Evolutionary conservation across 768 basidiomycete species (phyloP).

Genomic region (Tricholoma hemisulphureum): DNA sequence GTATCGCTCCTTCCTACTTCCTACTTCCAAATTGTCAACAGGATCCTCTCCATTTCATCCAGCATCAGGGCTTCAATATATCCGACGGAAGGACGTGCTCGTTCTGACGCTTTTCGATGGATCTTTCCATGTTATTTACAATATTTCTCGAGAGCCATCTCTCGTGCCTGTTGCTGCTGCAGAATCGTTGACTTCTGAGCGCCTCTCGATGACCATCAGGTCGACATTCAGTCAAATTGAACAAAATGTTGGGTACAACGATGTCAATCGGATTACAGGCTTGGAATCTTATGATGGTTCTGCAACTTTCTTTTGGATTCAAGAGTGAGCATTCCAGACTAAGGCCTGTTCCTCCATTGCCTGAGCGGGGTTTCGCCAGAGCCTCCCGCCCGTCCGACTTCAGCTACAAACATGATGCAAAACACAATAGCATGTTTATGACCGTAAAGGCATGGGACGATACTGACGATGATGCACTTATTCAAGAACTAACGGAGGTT

Average conservation of each 20-base stretch:
- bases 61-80: constrained; percentile 60
- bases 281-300: constrained; percentile 56
- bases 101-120: constrained; percentile 68
- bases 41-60: constrained; percentile 61
- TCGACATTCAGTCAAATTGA: constrained; percentile 49
- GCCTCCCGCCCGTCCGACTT: constrained; percentile 65
- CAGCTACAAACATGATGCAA: constrained; percentile 79
- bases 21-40: constrained; percentile 48
- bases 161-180: constrained; percentile 30
- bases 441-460: constrained; percentile 58
- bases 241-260: constrained; percentile 38
- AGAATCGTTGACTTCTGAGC: constrained; percentile 34
- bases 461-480: constrained; percentile 29
- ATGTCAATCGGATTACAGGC: constrained; percentile 62
- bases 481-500: constrained; percentile 33
- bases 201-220: constrained; percentile 51
- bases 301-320: constrained; percentile 62
- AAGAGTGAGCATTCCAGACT: constrained; percentile 54
- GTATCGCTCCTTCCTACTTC: constrained; percentile 39
- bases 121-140: constrained; percentile 60
- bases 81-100: constrained; percentile 47
- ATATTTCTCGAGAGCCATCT: constrained; percentile 47
- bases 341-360: neutral
- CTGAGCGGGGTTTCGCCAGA: constrained; percentile 33
- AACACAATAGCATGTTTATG: constrained; percentile 52